A percentile compares a stretch with the other conserved stretches of the same genome.
phyloP scores from a whole-genome alignment of 805 yeast genomes.

The Phaffomyces thermotolerans region DNA sequence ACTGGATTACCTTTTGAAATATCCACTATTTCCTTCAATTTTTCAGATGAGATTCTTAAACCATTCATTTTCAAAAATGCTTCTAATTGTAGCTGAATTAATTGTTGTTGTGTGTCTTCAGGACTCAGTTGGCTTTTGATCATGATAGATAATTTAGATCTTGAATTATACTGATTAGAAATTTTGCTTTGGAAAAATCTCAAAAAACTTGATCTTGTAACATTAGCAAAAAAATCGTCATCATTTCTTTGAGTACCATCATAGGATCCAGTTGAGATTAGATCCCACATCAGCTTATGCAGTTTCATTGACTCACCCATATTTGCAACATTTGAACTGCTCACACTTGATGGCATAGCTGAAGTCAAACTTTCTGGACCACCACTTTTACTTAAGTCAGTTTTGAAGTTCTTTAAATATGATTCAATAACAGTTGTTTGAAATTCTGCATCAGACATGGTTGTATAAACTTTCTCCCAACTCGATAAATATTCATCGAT shows the following conservation, averaged over 20 bases:
- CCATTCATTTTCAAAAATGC: slow-evolving; percentile 41
- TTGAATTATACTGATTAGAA: slow-evolving; percentile 28
- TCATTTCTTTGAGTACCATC: slow-evolving; percentile 24
- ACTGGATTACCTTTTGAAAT: slow-evolving; percentile 32
- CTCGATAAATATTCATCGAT: slow-evolving; percentile 41
- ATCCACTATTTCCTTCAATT: slow-evolving; percentile 32
- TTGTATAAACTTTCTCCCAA: slow-evolving; percentile 30
- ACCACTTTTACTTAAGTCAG: slow-evolving; percentile 15
- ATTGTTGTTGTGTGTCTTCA: slow-evolving; percentile 30
- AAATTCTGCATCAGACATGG: slow-evolving; percentile 31
- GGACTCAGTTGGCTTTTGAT: slow-evolving; percentile 30
- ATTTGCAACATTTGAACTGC: slow-evolving; percentile 24
- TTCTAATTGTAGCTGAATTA: slow-evolving; percentile 34
- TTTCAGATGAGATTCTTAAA: slow-evolving; percentile 35
- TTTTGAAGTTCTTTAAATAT: slow-evolving; percentile 26
- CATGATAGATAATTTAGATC: slow-evolving; percentile 35
- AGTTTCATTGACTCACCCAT: slow-evolving; percentile 24
- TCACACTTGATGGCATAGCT: slow-evolving; percentile 29
- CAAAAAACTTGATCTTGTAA: slow-evolving; percentile 30
- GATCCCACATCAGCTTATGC: slow-evolving; percentile 34
- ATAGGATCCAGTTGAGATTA: slow-evolving; percentile 12
- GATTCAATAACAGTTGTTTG: slow-evolving; percentile 26
- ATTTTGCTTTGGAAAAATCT: slow-evolving; percentile 29
- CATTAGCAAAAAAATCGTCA: slow-evolving; percentile 24
- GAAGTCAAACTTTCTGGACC: slow-evolving; percentile 31